Base-by-base conservation (phyloP, 306 rosid genomes). In the Oxytropis ochrocephala region DNA sequence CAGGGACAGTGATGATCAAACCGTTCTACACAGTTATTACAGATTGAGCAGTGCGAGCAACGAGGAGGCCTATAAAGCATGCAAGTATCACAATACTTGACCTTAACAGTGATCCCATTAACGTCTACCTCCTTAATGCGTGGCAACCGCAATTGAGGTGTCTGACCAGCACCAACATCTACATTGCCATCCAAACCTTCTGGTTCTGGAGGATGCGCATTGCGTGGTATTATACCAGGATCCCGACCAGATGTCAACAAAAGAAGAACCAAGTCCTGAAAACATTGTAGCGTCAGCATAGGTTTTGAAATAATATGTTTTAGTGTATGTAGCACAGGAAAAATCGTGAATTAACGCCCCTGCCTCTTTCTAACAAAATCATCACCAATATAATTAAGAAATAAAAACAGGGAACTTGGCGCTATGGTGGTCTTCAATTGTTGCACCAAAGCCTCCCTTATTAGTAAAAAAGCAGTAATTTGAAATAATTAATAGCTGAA, bases 51-150 rank as follows among this genome's bases (percentile, higher is more conserved):
- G 80, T 94, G 99, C 1, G 99, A 94, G 81, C 99, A 94, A 74
- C 99, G 96, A 59, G 97, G 96, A 81, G 99, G 96, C 57, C 99
- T 85, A 76, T 94, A 94, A 53, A 94, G 99, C 99, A 91, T 94
- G 83, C 99, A 94, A 59, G 99, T 94, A 67, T 94, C 99, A 65
- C 99, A 94, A 57, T 94, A 94, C 77, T 94, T 94, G 80, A 94
- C 85, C 81, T 85, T 94, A 52, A 94, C 75, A 24, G 75, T 12
- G 29, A 80, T 57, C 4, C 99, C 99, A 35, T 94, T 94, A 82
- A 90, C 94, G 43, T 91, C 91, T 72, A 91, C 91, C 82, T 94
- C 99, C 82, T 91, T 94, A 67, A 84, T 75, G 19, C 97, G 91
- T 61, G 97, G 97, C 79, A 94, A 73, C 44, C 96, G 89, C 70